Conservation (phyloP, 805 yeast species). For the Lachancea sp. region DNA sequence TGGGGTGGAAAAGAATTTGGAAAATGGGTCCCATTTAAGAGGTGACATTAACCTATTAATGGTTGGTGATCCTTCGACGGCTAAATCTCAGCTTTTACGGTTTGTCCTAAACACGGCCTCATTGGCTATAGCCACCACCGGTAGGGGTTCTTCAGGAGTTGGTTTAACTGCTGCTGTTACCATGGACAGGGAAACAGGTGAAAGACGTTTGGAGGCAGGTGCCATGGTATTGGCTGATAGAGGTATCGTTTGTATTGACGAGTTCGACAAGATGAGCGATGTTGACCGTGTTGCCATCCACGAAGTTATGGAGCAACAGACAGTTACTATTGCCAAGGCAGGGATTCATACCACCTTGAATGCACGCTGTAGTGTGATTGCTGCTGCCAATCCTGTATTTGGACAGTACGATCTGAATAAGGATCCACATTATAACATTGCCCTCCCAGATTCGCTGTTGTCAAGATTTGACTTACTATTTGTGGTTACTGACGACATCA, state of each 20-base stretch:
- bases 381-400: slow-evolving; percentile 96
- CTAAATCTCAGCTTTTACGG: slow-evolving; percentile 91
- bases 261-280: slow-evolving; percentile 97
- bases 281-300: slow-evolving; percentile 96
- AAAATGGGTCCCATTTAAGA: slow-evolving; percentile 92
- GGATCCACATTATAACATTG: slow-evolving; percentile 95
- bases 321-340: slow-evolving; percentile 95
- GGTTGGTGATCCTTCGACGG: slow-evolving; percentile 99
- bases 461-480: slow-evolving; percentile 95
- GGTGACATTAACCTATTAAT: slow-evolving; percentile 93
- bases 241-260: slow-evolving; percentile 97
- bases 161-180: slow-evolving; percentile 99
- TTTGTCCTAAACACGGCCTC: slow-evolving; percentile 94
- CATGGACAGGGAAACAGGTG: slow-evolving; percentile 94
- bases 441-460: slow-evolving; percentile 89
- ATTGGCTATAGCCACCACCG: slow-evolving; percentile 95
- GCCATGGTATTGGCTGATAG: slow-evolving; percentile 98
- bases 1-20: slow-evolving; percentile 89
- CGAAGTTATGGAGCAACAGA: slow-evolving; percentile 99
- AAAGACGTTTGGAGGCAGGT: slow-evolving; percentile 94
- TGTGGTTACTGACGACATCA: slow-evolving; percentile 92
- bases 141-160: slow-evolving; percentile 99
- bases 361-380: slow-evolving; percentile 94
- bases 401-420: slow-evolving; percentile 95
- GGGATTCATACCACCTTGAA: slow-evolving; percentile 95